phyloP scores from a whole-genome alignment of 1,284 basidiomycete genomes.

The Amylostereum areolatum region DNA sequence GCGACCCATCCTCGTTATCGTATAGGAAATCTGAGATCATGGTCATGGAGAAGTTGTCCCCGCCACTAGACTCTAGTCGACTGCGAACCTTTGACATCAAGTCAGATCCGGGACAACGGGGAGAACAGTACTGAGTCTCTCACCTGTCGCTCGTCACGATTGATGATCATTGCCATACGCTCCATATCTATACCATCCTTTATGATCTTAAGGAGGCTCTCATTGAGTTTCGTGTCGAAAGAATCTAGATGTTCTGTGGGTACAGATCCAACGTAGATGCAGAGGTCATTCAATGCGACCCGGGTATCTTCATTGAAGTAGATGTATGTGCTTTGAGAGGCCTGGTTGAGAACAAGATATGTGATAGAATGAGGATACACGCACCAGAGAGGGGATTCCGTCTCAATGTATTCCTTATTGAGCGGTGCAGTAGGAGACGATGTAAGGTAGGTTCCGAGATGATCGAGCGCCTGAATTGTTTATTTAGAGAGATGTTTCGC shows the following conservation, averaged over 20 bases:
- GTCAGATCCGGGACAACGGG: not conserved
- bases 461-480: conserved; percentile 64
- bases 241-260: conserved; percentile 73
- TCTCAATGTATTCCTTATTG: conserved; percentile 92
- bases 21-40: conserved; percentile 89
- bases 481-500: not conserved
- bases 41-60: conserved; percentile 65
- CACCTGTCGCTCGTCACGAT: conserved; percentile 84
- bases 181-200: conserved; percentile 86
- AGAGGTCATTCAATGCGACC: conserved; percentile 71
- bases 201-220: conserved; percentile 69
- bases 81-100: conserved; percentile 52
- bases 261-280: conserved; percentile 80
- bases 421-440: conserved; percentile 86
- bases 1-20: conserved; percentile 78
- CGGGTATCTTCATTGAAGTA: conserved; percentile 78
- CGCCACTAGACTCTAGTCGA: conserved; percentile 70
- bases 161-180: conserved; percentile 84
- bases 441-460: conserved; percentile 86
- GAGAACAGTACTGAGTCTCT: conserved; percentile 5
- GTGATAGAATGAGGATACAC: conserved; percentile 15
- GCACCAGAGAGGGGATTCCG: conserved; percentile 84
- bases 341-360: conserved; percentile 15
- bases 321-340: conserved; percentile 63
- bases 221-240: conserved; percentile 68